Conservation (phyloP, 2,329 filamentous ascomycete species). For the Coccinonectria pachysandricola region DNA sequence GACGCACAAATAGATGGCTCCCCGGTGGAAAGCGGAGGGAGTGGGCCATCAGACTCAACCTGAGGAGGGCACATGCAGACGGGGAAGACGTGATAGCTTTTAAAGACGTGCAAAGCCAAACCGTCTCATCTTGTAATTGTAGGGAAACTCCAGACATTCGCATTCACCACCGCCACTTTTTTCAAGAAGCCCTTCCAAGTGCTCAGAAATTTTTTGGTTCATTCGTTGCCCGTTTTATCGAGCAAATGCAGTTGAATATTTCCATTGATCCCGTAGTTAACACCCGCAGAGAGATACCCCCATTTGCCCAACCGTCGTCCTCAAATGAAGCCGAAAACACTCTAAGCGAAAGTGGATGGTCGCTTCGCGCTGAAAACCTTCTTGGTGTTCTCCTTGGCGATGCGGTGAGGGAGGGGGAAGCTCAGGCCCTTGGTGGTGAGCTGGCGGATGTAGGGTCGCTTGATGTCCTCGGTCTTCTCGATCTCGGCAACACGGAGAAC, state of each 20-base stretch:
- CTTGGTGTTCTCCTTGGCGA: conserved; percentile 70
- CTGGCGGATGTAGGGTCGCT: conserved; percentile 99
- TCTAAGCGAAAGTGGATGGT: conserved; percentile 96
- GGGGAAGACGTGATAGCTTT: no score
- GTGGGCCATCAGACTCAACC: conserved; percentile 12
- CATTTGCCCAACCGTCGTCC: conserved; percentile 41
- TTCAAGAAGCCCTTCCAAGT: conserved; percentile 3
- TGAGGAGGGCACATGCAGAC: no score
- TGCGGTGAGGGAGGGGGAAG: conserved; percentile 97
- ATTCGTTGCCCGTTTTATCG: conserved; percentile 38
- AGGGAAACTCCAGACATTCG: no score
- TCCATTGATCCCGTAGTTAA: conserved; percentile 52
- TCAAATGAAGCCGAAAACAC: conserved; percentile 44
- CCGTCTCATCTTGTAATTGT: no score
- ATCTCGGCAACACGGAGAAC: conserved; percentile 98
- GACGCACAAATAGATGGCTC: conserved; percentile 28
- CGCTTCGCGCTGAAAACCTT: conserved; percentile 90
- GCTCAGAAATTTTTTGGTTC: conserved; percentile 28
- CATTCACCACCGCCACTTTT: conserved; percentile 1
- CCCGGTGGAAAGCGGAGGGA: conserved; percentile 7
- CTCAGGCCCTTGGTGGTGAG: conserved; percentile 88
- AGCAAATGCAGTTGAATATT: conserved; percentile 50
- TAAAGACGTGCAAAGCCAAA: no score
- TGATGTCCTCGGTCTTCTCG: conserved; percentile 88
- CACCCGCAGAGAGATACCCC: conserved; percentile 51